phyloP scores from a whole-genome alignment of 352 stramenopile genomes.

The Globisporangium mamillatum region DNA sequence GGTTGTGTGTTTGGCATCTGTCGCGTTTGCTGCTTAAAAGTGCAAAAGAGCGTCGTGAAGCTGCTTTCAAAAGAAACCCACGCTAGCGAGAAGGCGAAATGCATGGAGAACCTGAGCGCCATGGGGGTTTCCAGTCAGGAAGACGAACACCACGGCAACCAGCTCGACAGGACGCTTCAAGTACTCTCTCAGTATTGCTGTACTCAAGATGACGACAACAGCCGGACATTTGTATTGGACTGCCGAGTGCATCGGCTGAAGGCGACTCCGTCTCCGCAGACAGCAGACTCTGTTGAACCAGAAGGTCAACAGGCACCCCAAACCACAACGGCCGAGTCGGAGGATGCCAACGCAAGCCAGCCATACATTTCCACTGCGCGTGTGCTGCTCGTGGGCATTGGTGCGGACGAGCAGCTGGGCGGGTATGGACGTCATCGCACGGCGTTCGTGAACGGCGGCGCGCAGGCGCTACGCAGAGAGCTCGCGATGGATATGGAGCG shows the following conservation, averaged over 20 bases:
- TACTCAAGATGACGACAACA: neutral
- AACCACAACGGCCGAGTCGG: neutral
- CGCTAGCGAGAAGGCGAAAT: constrained; percentile 12
- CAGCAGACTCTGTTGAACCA: neutral
- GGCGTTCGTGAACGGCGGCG: constrained; percentile 62
- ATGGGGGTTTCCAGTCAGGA: constrained; percentile 26
- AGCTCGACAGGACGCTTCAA: constrained; percentile 21
- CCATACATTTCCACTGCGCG: constrained; percentile 46
- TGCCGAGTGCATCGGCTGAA: constrained; percentile 38
- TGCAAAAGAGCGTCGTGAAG: constrained; percentile 32
- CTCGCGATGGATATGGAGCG: constrained; percentile 86
- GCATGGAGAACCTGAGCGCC: constrained; percentile 20
- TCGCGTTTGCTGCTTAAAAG: constrained; percentile 45
- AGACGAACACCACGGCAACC: constrained; percentile 6
- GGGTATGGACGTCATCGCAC: constrained; percentile 94
- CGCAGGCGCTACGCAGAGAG: constrained; percentile 67
- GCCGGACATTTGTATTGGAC: neutral
- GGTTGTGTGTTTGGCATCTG: constrained; percentile 45
- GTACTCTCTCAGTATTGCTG: constrained; percentile 7
- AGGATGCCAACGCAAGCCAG: neutral
- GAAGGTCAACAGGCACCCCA: neutral
- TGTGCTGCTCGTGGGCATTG: constrained; percentile 91
- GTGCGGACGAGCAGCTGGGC: constrained; percentile 95
- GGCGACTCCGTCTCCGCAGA: neutral
- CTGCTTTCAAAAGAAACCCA: constrained; percentile 14